Evolutionary conservation across 208 protist genomes (phyloP).

Genomic region (Leptomonas pyrrhocoris): DNA sequence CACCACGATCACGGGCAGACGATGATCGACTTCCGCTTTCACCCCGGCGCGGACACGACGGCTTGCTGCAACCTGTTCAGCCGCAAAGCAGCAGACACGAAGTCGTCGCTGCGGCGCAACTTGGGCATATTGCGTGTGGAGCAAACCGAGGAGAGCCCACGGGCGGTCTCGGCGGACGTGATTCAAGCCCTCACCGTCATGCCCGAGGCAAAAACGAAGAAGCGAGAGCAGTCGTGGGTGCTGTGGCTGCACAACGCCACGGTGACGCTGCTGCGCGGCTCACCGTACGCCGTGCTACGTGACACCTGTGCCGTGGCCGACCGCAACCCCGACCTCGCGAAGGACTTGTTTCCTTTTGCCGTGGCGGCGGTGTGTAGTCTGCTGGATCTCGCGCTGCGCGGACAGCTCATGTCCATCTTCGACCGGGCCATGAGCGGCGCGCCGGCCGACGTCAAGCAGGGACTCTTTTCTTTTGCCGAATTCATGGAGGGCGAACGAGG

Average conservation of each 20-base stretch:
- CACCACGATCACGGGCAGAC: conserved; percentile 72
- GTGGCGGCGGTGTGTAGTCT: conserved; percentile 69
- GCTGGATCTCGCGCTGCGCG: conserved; percentile 40
- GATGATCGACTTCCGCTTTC: conserved; percentile 77
- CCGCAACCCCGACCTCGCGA: conserved; percentile 76
- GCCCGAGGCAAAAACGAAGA: conserved; percentile 76
- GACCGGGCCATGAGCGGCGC: conserved; percentile 63
- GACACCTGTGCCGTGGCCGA: conserved; percentile 53
- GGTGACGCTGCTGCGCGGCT: conserved; percentile 71
- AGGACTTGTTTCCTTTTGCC: conserved; percentile 87
- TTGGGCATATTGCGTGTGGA: conserved; percentile 83
- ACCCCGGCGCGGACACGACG: conserved; percentile 42
- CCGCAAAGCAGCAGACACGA: conserved; percentile 75
- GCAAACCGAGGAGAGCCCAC: conserved; percentile 56
- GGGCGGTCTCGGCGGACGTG: conserved; percentile 47
- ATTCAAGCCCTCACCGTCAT: conserved; percentile 68
- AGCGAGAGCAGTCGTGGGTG: conserved; percentile 91
- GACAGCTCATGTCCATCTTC: conserved; percentile 74
- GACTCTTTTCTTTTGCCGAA: conserved; percentile 82
- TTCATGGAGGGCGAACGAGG: conserved; percentile 86
- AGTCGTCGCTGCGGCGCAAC: conserved; percentile 82
- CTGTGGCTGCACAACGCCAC: conserved; percentile 85
- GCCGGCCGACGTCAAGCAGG: conserved; percentile 81
- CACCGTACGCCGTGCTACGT: conserved; percentile 81
- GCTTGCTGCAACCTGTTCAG: conserved; percentile 80